Conservation (phyloP, 2,329 filamentous ascomycete species). For the Xylaria digitata region DNA sequence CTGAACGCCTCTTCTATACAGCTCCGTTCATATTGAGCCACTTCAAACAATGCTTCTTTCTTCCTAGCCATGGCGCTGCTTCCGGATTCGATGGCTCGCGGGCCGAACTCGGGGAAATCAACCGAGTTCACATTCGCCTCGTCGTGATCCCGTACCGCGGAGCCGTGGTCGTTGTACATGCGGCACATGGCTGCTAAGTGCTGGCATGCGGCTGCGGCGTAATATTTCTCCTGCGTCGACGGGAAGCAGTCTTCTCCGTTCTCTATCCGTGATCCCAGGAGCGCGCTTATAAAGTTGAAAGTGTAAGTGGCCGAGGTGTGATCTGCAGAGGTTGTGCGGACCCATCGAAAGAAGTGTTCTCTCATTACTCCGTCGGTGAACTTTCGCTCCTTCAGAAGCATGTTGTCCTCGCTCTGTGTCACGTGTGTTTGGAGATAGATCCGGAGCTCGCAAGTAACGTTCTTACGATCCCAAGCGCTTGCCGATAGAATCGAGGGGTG, state of each 20-base stretch:
- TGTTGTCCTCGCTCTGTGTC: slow-evolving; percentile 33
- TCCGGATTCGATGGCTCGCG: background rate
- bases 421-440: slow-evolving; percentile 33
- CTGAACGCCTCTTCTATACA: slow-evolving; percentile 12
- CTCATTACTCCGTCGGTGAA: slow-evolving; percentile 8
- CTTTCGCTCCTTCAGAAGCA: background rate
- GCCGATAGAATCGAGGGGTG: slow-evolving; percentile 22
- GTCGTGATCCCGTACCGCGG: slow-evolving; percentile 41
- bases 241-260: slow-evolving; percentile 24
- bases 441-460: slow-evolving; percentile 28
- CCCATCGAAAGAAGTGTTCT: slow-evolving; percentile 36
- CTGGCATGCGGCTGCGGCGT: slow-evolving; percentile 20
- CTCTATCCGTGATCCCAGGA: slow-evolving; percentile 9
- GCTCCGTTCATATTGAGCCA: slow-evolving; percentile 9
- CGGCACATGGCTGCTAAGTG: slow-evolving; percentile 46
- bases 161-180: slow-evolving; percentile 53
- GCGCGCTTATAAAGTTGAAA: slow-evolving; percentile 28
- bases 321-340: slow-evolving; percentile 38
- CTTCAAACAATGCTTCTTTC: slow-evolving; percentile 9
- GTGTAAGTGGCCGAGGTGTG: slow-evolving; percentile 36
- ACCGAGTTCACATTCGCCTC: slow-evolving; percentile 51
- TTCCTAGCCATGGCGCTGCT: background rate
- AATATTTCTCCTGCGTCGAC: slow-evolving; percentile 23
- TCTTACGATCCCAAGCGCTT: slow-evolving; percentile 20
- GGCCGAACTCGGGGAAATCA: slow-evolving; percentile 48